Conservation (phyloP, 306 rosid genomes). For the Cajanus cajan region DNA sequence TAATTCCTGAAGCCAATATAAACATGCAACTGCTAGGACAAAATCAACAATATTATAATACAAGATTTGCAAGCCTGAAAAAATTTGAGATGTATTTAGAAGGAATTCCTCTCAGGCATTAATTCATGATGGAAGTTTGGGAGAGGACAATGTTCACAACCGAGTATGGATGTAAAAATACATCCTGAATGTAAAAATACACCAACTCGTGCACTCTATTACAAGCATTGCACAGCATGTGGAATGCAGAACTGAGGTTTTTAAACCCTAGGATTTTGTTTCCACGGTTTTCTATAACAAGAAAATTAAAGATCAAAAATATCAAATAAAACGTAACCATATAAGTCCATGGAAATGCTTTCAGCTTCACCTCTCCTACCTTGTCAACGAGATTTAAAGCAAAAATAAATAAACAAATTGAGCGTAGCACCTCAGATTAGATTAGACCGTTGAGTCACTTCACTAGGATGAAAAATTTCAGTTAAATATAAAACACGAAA, state of each 20-base stretch:
- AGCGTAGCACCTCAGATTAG: neutral
- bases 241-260: neutral
- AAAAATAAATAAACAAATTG: neutral
- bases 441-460: neutral
- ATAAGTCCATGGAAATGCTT: neutral
- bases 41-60: neutral
- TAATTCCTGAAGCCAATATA: neutral
- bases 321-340: neutral
- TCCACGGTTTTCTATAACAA: neutral
- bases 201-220: neutral
- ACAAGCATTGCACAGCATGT: neutral
- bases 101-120: neutral
- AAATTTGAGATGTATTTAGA: neutral
- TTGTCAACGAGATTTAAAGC: neutral
- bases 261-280: conserved; percentile 12
- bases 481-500: neutral
- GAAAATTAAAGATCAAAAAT: neutral
- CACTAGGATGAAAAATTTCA: neutral
- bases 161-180: too few species aligned
- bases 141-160: neutral
- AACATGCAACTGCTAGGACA: neutral
- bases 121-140: neutral
- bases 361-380: neutral
- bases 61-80: neutral
- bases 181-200: neutral